These are phyloP conservation scores for Protomyces macrosporus DNA, from an alignment of 1,139 yeast genomes.

Conservation along the genomic window DNA sequence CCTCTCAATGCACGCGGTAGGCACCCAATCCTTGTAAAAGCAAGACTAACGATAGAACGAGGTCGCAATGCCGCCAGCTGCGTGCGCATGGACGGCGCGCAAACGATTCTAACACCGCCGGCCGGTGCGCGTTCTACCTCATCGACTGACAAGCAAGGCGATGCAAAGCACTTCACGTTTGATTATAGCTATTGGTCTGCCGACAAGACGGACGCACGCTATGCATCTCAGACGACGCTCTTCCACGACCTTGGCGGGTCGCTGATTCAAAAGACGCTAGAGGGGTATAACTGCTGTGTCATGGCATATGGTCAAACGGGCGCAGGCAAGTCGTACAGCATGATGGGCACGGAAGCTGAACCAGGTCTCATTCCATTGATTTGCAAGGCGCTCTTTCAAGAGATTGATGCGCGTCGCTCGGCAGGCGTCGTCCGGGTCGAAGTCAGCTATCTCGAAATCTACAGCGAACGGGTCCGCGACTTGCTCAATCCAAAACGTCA, in stretches of 20 bases:
- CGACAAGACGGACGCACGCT: neutral
- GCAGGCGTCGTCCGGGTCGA: neutral
- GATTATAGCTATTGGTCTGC: slow-evolving; percentile 21
- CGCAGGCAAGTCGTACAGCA: slow-evolving; percentile 65
- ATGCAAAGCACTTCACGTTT: slow-evolving; percentile 30
- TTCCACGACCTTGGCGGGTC: slow-evolving; percentile 54
- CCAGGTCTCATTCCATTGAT: slow-evolving; percentile 61
- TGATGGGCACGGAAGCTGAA: slow-evolving; percentile 56
- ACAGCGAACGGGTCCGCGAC: slow-evolving; percentile 65
- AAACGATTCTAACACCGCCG: slow-evolving; percentile 34
- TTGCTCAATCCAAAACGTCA: slow-evolving; percentile 39
- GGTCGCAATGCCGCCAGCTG: slow-evolving; percentile 33
- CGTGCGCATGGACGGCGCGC: slow-evolving; percentile 35
- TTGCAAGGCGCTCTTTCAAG: slow-evolving; percentile 51
- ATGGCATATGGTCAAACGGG: slow-evolving; percentile 79
- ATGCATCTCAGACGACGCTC: slow-evolving; percentile 44
- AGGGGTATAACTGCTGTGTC: slow-evolving; percentile 69
- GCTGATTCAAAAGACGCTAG: slow-evolving; percentile 56
- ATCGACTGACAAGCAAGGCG: slow-evolving; percentile 12
- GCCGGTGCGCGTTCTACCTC: slow-evolving; percentile 14
- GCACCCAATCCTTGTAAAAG: neutral
- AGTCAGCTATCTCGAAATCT: slow-evolving; percentile 48
- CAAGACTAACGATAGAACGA: slow-evolving; percentile 33
- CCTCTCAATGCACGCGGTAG: slow-evolving; percentile 37
- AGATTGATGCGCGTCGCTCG: slow-evolving; percentile 38